Percentiles rank a stretch among this genome's conserved stretches.
Conservation (phyloP, 331 rosid species). For the Malus hybrid region DNA sequence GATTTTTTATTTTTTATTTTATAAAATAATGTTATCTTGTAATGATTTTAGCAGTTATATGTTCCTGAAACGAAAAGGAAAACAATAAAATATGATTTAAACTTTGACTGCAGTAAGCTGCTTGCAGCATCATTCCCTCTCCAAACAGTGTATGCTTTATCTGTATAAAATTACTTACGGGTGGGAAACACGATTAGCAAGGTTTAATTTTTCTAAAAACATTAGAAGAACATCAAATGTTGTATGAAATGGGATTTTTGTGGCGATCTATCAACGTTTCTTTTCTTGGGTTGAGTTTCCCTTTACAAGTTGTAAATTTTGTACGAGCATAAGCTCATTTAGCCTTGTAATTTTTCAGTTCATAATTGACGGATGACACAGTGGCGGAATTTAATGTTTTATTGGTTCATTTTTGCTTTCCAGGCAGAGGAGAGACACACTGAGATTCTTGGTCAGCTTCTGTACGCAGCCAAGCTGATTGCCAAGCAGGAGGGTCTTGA, state of each 20-base stretch:
- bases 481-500: slow-evolving; percentile 93
- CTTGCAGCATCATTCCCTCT: not conserved
- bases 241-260: not conserved
- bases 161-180: too few species aligned
- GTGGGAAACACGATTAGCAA: not conserved
- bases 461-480: slow-evolving; percentile 74
- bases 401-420: slow-evolving; percentile 5
- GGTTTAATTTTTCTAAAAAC: not conserved
- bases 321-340: not conserved
- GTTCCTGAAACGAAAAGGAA: not conserved
- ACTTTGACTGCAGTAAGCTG: not conserved
- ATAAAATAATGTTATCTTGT: not conserved
- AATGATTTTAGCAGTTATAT: not conserved
- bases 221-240: not conserved
- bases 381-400: not conserved
- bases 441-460: slow-evolving; percentile 86
- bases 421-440: slow-evolving; percentile 95
- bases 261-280: not conserved
- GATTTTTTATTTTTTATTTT: not conserved
- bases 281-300: not conserved
- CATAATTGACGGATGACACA: too few species aligned
- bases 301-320: not conserved
- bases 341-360: not conserved
- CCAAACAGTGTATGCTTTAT: not conserved
- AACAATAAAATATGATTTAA: not conserved